These are phyloP conservation scores for Gyrodon lividus DNA, from an alignment of 768 basidiomycete genomes.

Conservation along the genomic window DNA sequence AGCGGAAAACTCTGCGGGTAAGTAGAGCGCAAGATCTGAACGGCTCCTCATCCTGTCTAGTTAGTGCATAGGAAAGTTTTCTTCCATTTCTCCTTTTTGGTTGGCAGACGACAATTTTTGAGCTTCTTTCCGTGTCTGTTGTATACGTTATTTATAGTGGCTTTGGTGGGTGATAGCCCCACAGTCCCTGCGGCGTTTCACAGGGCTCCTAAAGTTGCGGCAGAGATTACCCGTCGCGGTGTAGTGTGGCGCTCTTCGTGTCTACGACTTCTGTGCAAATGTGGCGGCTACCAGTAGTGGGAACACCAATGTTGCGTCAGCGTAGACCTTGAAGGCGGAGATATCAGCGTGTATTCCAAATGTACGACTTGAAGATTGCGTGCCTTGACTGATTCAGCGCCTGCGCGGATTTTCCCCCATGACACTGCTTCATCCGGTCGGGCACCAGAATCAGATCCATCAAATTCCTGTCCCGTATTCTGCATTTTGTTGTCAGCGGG, in stretches of 20 bases:
- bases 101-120: neutral
- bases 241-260: neutral
- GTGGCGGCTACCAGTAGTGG: slow-evolving; percentile 94
- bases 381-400: slow-evolving; percentile 82
- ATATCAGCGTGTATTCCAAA: slow-evolving; percentile 3
- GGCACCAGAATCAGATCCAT: slow-evolving; percentile 97
- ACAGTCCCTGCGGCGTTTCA: neutral
- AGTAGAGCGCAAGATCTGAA: slow-evolving; percentile 8
- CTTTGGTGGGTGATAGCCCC: neutral
- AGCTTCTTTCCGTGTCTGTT: neutral
- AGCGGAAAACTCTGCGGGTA: slow-evolving; percentile 23
- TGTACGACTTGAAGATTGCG: neutral
- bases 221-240: neutral
- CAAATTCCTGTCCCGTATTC: slow-evolving; percentile 99
- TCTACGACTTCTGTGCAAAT: slow-evolving; percentile 56
- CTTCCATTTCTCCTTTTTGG: neutral
- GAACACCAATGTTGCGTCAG: slow-evolving; percentile 97
- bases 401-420: slow-evolving; percentile 96
- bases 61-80: slow-evolving; percentile 1
- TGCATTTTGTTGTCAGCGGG: slow-evolving; percentile 26
- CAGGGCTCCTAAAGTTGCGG: neutral
- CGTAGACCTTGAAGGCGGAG: slow-evolving; percentile 56
- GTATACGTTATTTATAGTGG: slow-evolving; percentile 15
- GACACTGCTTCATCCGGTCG: slow-evolving; percentile 96
- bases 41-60: neutral